Base-by-base conservation (phyloP, 2,329 filamentous ascomycete genomes). In the Alternaria brassicicola region DNA sequence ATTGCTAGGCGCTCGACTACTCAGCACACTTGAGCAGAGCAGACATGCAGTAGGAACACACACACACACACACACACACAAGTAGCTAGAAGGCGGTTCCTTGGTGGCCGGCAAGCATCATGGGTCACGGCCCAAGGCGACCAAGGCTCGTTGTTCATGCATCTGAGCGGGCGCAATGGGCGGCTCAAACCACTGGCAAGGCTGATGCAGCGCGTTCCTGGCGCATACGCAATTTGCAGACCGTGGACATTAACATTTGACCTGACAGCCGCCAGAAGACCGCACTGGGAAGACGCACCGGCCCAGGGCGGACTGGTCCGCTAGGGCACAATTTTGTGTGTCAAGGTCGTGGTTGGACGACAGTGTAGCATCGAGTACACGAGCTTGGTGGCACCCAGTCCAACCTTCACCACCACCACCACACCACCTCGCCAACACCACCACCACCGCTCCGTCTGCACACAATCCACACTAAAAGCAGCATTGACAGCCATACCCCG, bases 171-270 rank as follows among this genome's bases (percentile, higher is more conserved):
- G 68, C 70, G 70, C 68, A 47, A 68, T 72, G 66, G 68, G 74
- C 73, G 74, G 74, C 73, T 76, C 71, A 71, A 70, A 64, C 63
- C 58, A 62, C 54, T 48, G 36, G 48, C 50, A 45, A 76, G 75
- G 76, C 76, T 78, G 74, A 74, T 73, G 72, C 71, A 73, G 64
- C 69, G 70, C 70, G 75, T 78, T 76, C 76, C 76, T 78, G 76
- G 76, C 74, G 76, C 75, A 77, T 73, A 77, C 74, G 76, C 75
- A 77, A 77, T 77, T 76, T 71, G 71, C 72, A 61, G 65, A 70
- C 71, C 69, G 68, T 69, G 63, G 68, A 21, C 43, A 46, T 30
- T 46, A 46, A 70, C 71, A 68, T 74, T 73, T 72, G 72, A 75
- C 72, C 72, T 72, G 72, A 75, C 72, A 69, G 65, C 67, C 67